Conservation (phyloP, 2,329 filamentous ascomycete species). For the Trichoderma aggressivum region DNA sequence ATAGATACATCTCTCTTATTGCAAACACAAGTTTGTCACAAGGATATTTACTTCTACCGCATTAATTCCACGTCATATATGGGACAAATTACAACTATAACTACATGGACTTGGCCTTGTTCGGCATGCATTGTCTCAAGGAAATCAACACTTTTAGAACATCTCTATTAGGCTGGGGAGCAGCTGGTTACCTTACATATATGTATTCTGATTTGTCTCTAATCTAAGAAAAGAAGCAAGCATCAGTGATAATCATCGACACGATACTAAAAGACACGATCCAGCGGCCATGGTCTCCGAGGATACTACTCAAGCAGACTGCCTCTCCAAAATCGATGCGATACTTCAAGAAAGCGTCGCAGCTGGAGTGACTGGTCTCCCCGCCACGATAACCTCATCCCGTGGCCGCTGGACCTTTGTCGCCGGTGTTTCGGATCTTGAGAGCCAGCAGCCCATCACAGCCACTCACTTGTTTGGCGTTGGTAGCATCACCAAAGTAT, state of each 20-base stretch:
- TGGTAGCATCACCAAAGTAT: slow-evolving; percentile 23
- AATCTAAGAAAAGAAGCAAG: neutral
- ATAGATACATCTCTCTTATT: neutral
- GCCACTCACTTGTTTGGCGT: slow-evolving; percentile 19
- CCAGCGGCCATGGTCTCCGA: neutral
- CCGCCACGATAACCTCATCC: slow-evolving; percentile 11
- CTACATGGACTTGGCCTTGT: neutral
- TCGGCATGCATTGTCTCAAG: neutral
- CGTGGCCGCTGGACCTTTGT: slow-evolving; percentile 9
- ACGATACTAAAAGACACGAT: neutral
- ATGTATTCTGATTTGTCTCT: neutral
- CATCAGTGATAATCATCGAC: neutral
- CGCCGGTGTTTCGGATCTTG: slow-evolving; percentile 2
- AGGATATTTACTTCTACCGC: neutral
- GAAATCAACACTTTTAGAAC: neutral
- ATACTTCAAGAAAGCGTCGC: slow-evolving; percentile 9
- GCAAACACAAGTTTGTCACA: neutral
- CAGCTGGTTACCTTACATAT: neutral
- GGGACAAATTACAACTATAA: neutral
- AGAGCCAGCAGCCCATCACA: slow-evolving; percentile 2
- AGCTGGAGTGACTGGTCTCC: slow-evolving; percentile 14
- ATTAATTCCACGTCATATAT: neutral
- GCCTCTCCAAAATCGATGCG: neutral
- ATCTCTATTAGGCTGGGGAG: neutral
- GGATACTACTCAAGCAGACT: neutral